A percentile compares a stretch with the other conserved stretches of the same genome.
phyloP scores from a whole-genome alignment of 192 early-diverging fungal species.

The Backusella psychrophila region DNA sequence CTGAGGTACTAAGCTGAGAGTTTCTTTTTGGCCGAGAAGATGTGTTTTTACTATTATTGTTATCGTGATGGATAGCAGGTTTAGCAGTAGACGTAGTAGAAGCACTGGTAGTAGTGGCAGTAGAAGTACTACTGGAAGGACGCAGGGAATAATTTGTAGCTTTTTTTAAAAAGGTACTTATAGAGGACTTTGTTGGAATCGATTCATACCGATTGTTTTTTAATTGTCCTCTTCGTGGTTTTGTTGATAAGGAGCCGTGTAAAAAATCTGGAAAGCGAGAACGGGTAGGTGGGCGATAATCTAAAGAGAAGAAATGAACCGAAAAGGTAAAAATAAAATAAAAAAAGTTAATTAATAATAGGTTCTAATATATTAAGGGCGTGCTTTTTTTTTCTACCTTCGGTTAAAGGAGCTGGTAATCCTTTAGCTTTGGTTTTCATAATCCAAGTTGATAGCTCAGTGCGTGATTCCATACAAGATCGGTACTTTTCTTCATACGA shows the following conservation, averaged over 20 bases:
- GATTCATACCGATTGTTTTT: neutral
- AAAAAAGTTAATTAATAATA: neutral
- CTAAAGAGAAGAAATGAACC: neutral
- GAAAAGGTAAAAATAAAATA: neutral
- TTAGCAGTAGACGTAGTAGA: neutral
- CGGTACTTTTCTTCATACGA: neutral
- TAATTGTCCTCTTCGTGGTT: neutral
- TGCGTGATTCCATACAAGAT: slow-evolving; percentile 6
- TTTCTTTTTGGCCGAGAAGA: neutral
- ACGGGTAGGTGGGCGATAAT: neutral
- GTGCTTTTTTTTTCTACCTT: slow-evolving; percentile 4
- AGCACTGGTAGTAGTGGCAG: neutral
- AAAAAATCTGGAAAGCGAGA: slow-evolving; percentile 5
- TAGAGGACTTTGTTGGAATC: neutral
- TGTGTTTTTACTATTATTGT: neutral
- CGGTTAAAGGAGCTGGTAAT: slow-evolving; percentile 1
- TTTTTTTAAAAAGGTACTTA: slow-evolving; percentile 10
- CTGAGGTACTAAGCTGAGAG: neutral
- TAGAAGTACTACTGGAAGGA: neutral
- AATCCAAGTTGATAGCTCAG: slow-evolving; percentile 10
- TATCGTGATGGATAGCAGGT: neutral
- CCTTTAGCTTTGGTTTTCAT: slow-evolving; percentile 7
- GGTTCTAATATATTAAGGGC: neutral
- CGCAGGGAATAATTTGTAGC: slow-evolving; percentile 5
- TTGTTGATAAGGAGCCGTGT: neutral